Conservation (phyloP, 768 basidiomycete species). For the Psilocybe subaeruginosa region DNA sequence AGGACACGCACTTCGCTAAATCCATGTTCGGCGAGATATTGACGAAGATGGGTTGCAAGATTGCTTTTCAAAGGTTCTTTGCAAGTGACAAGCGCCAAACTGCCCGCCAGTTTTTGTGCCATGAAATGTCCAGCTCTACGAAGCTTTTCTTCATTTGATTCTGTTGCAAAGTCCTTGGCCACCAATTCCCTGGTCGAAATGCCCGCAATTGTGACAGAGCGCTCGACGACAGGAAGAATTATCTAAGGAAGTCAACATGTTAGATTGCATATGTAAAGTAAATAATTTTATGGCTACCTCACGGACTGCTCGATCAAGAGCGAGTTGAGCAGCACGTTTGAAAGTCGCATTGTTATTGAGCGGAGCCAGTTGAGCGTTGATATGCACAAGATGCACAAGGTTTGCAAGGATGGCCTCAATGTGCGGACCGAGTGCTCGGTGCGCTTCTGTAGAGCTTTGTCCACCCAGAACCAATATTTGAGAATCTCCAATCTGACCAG, state of each 20-base stretch:
- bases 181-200: conserved; percentile 97
- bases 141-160: conserved; percentile 87
- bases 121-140: conserved; percentile 92
- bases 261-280: conserved; percentile 4
- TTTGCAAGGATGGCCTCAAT: conserved; percentile 79
- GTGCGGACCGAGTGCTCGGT: conserved; percentile 72
- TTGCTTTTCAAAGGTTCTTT: conserved; percentile 96
- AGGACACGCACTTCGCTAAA: conserved; percentile 71
- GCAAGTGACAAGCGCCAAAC: conserved; percentile 95
- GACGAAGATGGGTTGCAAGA: conserved; percentile 86
- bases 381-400: conserved; percentile 72
- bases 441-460: conserved; percentile 61
- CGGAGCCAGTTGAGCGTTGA: conserved; percentile 77
- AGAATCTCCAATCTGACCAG: conserved; percentile 53
- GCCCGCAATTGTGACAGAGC: conserved; percentile 97
- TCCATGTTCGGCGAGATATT: conserved; percentile 81
- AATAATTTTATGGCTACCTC: conserved; percentile 57
- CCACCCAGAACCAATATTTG: conserved; percentile 67
- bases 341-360: conserved; percentile 80
- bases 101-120: conserved; percentile 97
- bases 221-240: conserved; percentile 95
- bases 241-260: conserved; percentile 52
- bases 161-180: conserved; percentile 94
- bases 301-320: conserved; percentile 92
- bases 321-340: conserved; percentile 88